A percentile compares a stretch with the other conserved stretches of the same genome.
Evolutionary conservation across 2,329 filamentous ascomycete genomes (phyloP).

Genomic region (Helotiales sp.): DNA sequence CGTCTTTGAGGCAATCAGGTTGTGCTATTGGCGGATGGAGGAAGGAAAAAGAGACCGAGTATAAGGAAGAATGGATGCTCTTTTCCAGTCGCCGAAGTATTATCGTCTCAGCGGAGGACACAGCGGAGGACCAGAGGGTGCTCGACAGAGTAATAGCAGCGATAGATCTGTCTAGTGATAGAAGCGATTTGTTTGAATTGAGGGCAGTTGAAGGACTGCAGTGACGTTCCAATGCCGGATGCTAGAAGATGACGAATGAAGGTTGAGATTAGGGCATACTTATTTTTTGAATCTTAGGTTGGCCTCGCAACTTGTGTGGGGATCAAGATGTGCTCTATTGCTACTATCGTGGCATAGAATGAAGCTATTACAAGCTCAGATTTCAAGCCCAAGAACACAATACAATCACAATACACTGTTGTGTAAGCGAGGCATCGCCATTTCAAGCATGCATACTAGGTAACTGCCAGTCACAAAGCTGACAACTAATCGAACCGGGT

Average conservation of each 20-base stretch:
- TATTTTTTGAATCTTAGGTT: too few relatives aligned
- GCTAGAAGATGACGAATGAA: too few relatives aligned
- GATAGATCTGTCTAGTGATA: neutral
- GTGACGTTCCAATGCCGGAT: too few relatives aligned
- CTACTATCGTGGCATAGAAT: neutral
- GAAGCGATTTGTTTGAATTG: neutral
- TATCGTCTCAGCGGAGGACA: too few relatives aligned
- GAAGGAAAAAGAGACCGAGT: constrained; percentile 30
- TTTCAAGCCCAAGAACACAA: neutral
- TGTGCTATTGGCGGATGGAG: constrained; percentile 28
- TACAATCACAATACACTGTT: too few relatives aligned
- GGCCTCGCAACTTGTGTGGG: neutral
- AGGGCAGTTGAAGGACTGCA: neutral
- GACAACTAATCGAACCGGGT: neutral
- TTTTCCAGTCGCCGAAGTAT: too few relatives aligned
- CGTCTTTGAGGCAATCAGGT: constrained; percentile 19
- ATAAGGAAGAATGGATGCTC: constrained; percentile 32
- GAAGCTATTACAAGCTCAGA: neutral
- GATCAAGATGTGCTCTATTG: neutral
- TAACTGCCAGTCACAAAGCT: too few relatives aligned
- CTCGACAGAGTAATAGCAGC: too few relatives aligned
- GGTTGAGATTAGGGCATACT: too few relatives aligned
- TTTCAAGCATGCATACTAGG: too few relatives aligned
- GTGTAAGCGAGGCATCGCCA: neutral
- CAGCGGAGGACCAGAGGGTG: neutral